Evolutionary conservation across 2,329 filamentous ascomycete species (phyloP), one percentile per base, ranked within the genome.

Genomic region (Pseudogymnoascus sp.): DNA sequence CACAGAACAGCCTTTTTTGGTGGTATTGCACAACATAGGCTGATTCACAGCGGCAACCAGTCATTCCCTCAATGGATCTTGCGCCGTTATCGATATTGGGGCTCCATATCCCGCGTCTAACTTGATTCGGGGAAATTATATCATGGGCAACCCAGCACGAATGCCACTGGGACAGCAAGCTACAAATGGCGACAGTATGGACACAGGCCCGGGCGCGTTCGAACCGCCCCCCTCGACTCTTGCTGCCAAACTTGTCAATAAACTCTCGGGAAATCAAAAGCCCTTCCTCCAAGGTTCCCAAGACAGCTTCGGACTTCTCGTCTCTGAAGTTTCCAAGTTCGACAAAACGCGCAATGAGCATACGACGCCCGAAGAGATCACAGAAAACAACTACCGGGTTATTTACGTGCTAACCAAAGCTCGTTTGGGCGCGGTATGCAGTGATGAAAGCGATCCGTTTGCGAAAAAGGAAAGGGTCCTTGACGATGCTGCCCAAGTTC

Each of bases 231-330:
- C 91, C 11, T 96, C 93, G 14, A 96, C 92, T 8, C 82, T 96
- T 70, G 91, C 93, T 61, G 91, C 91, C 11, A 90, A 96, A 74
- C 86, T 97, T 64, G 91, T 95, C 67, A 87, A 90, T 72, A 91
- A 90, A 73, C 86, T 92, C 66, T 85, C 88, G 47, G 83, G 88
- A 21, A 83, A 84, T 60, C 81, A 82, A 61, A 82, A 81, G 66
- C 84, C 82, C 50, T 82, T 83, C 62, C 82, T 83, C 70, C 83
- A 83, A 61, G 82, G 88, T 69, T 86, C 88, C 69, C 87, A 85
- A 64, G 85, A 87, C 68, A 89, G 91, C 60, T 87, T 97, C 67
- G 86, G 89, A 66, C 85, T 87, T 61, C 81, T 97, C 2, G 81
- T 86, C 65, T 74, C 77, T 53, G 75, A 81, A 31, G 84, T 87